Base-by-base conservation (phyloP, 306 rosid species). In the Lithocarpus polystachyus region DNA sequence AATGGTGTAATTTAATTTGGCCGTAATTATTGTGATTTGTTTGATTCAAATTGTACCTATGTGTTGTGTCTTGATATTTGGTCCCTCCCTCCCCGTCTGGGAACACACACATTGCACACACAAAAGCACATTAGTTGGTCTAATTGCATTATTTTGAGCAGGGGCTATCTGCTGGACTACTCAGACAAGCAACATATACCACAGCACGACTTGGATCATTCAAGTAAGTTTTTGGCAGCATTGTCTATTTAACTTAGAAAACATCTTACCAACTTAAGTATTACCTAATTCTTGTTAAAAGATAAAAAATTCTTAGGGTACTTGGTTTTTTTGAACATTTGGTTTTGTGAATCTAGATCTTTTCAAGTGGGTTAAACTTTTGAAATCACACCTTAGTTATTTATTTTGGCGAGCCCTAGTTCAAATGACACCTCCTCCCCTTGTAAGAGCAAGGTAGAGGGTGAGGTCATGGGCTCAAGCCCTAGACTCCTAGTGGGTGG, bases 141-240 rank as follows among this genome's bases (percentile, higher is more conserved):
- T 31, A 81, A 56, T 11, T 68, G 48, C 60, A 55, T 74, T 79
- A 52, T 70, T 81, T 56, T 75, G 73, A 80, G 83, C 87, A 95
- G 99, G 99, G 98, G 81, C 89, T 95, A 19, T 93, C 99, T 18
- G 99, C 99, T 48, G 99, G 99, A 70, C 83, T 95, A 33, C 93
- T 95, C 72, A 91, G 99, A 81, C 99, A 95, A 83, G 99, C 99
- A 79, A 95, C 99, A 2, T 95, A 95, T 85, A 95, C 99, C 78
- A 95, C 98, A 35, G 96, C 99, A 43, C 94, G 99, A 11, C 99
- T 95, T 82, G 99, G 99, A 82, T 84, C 99, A 13, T 95, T 95
- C 83, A 92, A 64, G 98, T 91, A 83, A 91, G 97, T 79, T 45
- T 76, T 48, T 79, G 62, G 43, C 22, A 26, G 68, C 33, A n/a